Conservation (phyloP, 352 stramenopile species). For the Pythium volutum region DNA sequence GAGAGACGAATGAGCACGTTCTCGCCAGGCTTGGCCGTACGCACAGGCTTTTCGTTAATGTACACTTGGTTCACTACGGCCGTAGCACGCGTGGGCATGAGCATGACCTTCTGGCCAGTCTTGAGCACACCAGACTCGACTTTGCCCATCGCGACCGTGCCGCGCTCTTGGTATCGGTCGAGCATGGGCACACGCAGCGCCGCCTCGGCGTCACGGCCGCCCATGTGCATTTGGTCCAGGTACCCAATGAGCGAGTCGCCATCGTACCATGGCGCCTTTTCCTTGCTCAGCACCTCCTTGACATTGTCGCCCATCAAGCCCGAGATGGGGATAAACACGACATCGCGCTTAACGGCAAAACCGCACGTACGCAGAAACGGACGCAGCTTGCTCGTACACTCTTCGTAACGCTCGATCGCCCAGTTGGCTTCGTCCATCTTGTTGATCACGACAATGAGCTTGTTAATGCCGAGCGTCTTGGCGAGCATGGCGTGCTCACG, state of each 20-base stretch:
- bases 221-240: constrained; percentile 93
- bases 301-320: constrained; percentile 81
- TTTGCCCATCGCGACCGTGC: constrained; percentile 97
- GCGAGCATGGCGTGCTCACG: constrained; percentile 89
- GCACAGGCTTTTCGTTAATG: constrained; percentile 93
- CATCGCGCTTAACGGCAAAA: not conserved
- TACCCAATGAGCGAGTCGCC: constrained; percentile 87
- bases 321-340: constrained; percentile 62
- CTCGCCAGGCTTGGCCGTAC: constrained; percentile 95
- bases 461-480: constrained; percentile 53
- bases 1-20: constrained; percentile 97
- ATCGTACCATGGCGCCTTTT: constrained; percentile 71
- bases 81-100: constrained; percentile 92
- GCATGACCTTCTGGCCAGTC: constrained; percentile 90
- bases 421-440: constrained; percentile 79
- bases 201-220: constrained; percentile 85
- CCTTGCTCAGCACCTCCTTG: constrained; percentile 50
- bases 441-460: constrained; percentile 80
- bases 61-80: constrained; percentile 76
- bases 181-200: constrained; percentile 96
- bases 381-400: constrained; percentile 38
- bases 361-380: not conserved
- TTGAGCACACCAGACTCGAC: constrained; percentile 94
- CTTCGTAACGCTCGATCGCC: constrained; percentile 62
- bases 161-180: constrained; percentile 96